phyloP scores from a whole-genome alignment of 2,329 filamentous ascomycete genomes.

The Botrytis squamosa region DNA sequence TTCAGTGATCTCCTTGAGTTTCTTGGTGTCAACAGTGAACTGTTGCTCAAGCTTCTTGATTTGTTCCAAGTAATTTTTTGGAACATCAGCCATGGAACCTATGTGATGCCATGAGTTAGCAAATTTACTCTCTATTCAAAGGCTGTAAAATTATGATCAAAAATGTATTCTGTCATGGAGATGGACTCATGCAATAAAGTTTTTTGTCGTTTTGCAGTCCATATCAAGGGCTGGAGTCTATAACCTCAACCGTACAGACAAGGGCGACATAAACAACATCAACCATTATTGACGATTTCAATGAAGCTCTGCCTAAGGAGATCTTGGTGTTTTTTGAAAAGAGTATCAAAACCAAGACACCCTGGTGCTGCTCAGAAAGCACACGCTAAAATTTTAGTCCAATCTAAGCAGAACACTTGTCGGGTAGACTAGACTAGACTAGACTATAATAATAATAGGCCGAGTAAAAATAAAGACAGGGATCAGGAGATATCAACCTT shows the following conservation, averaged over 20 bases:
- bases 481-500: constrained; percentile 6
- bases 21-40: constrained; percentile 74
- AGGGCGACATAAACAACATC: background rate
- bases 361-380: background rate
- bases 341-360: background rate
- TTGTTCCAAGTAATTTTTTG: constrained; percentile 76
- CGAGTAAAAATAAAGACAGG: background rate
- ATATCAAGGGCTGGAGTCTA: background rate
- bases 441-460: background rate
- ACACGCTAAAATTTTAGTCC: constrained; percentile 4
- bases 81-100: constrained; percentile 92
- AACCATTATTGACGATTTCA: background rate
- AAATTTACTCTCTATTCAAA: background rate
- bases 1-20: constrained; percentile 84
- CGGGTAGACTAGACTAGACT: background rate
- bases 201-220: background rate
- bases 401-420: constrained; percentile 1
- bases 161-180: background rate
- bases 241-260: too few relatives aligned
- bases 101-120: constrained; percentile 27
- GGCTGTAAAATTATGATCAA: background rate
- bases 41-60: constrained; percentile 80
- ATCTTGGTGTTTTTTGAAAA: background rate
- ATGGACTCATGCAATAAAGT: background rate
- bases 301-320: background rate